Percentiles rank a stretch among this genome's conserved stretches.
phyloP scores from a whole-genome alignment of 495 filamentous ascomycete genomes.

The Aspergillus affinis region DNA sequence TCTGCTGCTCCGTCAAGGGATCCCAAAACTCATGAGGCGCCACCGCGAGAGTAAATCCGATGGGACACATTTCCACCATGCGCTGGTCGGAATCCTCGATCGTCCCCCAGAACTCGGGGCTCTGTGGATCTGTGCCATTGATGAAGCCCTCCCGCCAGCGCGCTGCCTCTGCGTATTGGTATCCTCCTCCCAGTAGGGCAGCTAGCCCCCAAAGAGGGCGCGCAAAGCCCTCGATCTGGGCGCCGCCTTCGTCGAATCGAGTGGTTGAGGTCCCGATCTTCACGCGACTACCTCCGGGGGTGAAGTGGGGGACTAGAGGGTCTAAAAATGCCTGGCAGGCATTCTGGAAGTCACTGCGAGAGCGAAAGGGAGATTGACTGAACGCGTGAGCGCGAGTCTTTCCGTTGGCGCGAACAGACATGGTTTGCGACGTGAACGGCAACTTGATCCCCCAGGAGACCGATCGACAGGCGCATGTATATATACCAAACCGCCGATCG shows the following conservation, averaged over 20 bases:
- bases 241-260: constrained; percentile 71
- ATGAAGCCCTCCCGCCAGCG: constrained; percentile 68
- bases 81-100: constrained; percentile 72
- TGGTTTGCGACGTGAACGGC: constrained; percentile 8
- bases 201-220: constrained; percentile 75
- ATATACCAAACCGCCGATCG: not conserved
- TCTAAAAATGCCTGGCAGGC: constrained; percentile 60
- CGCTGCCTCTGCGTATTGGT: constrained; percentile 58
- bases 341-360: constrained; percentile 54
- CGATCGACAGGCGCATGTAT: not conserved
- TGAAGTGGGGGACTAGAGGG: constrained; percentile 64
- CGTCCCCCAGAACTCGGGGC: constrained; percentile 70
- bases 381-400: constrained; percentile 23
- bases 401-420: constrained; percentile 23
- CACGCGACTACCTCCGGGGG: constrained; percentile 54
- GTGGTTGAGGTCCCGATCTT: constrained; percentile 65
- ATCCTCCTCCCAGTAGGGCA: constrained; percentile 63
- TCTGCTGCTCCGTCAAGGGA: constrained; percentile 56
- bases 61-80: constrained; percentile 84
- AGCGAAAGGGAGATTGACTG: constrained; percentile 31
- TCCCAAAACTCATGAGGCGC: constrained; percentile 65
- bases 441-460: not conserved
- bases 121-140: constrained; percentile 64
- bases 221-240: constrained; percentile 74
- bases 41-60: constrained; percentile 64